Evolutionary conservation across 148 eudicot species (phyloP), one percentile per base, ranked within the genome.

Genomic region (Gaultheria prostrata): DNA sequence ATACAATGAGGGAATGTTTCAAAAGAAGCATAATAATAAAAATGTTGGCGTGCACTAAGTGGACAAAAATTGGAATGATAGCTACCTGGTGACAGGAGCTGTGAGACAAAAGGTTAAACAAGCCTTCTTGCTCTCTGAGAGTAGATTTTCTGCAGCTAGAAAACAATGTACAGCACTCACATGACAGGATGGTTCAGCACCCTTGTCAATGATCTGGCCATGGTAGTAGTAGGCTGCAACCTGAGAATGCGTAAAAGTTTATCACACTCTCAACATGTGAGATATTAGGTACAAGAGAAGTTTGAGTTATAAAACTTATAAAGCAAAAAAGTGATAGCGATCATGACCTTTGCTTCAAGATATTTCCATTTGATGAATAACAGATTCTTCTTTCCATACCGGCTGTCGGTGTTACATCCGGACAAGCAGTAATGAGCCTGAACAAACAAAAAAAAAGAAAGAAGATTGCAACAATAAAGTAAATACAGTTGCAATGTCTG

Each of bases 201-300:
- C 93, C 88, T 97, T 97, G 88, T 97, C 99, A 8, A 91, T 50
- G 35, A 96, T 92, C 81, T 94, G 80, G 39, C 94, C 97, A 81
- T 97, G 98, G 86, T 92, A 97, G 86, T 91, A 93, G 89, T 94
- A 97, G n/a, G 99, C 95, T 84, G 91, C 98, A 84, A 95, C 97
- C 99, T 97, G 89, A 50, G 53, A 63, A 67, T 65, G 48, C 43
- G 10, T 28, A 63, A 17, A 2, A 8, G 12, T 65, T 80, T 14
- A 80, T 49, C 18, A 28, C 57, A 50, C 24, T 46, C 20, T 45
- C 50, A 28, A n/a, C n/a, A 32, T 69, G 33, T 14, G 26, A 54
- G 45, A 48, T 35, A 46, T 3, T n/a, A 0, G 49, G 24, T 51
- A 43, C 54, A 28, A 1, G 79, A 53, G 35, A 71, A 46, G 35